Base-by-base conservation (phyloP, 1,139 yeast species). In the Hanseniaspora uvarum region DNA sequence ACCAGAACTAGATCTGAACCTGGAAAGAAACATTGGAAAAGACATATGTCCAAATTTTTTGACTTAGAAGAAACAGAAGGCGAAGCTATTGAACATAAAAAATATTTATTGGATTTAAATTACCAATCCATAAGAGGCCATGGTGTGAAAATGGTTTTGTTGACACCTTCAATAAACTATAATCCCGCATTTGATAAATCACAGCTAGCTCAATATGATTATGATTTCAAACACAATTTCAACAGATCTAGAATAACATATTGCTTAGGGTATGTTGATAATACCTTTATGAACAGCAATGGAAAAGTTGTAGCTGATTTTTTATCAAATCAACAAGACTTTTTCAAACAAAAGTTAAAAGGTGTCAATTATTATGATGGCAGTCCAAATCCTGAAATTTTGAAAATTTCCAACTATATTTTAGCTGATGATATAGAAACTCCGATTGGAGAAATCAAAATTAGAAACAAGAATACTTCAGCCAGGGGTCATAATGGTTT, bases 401-500 rank as follows among this genome's bases (percentile, higher is more conserved):
- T 11, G 18, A 48, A 11, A 8, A 12, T 48, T 7, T 39, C 34
- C 18, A 49, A 41, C 21, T 49, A 82, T 56, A 72, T 86, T 1
- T 74, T 87, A 0, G 62, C 86, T 1, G 94, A 86, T 63, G 96
- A 87, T 64, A 95, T 87, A 59, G 66, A 86, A 38, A 83, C 80
- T 57, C 64, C 81, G 0, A 59, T 81, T 5, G 96, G 96, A 0
- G 75, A 77, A 54, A 69, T 79, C 24, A 83, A 82, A 60, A 64
- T 83, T 10, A 70, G 86, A 53, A 71, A 68, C 36, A 79, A 76
- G 21, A 76, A 75, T 1, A 71, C 83, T 7, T 77, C 86, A 56
- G 74, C 80, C 11, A 68, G 87, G 56, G 95, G 95, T 0, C 96
- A 87, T 62, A 86, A 86, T 63, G 96, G 96, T 0, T 70, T 24